Conservation (phyloP, 2,329 filamentous ascomycete species). For the Exophiala sp. region DNA sequence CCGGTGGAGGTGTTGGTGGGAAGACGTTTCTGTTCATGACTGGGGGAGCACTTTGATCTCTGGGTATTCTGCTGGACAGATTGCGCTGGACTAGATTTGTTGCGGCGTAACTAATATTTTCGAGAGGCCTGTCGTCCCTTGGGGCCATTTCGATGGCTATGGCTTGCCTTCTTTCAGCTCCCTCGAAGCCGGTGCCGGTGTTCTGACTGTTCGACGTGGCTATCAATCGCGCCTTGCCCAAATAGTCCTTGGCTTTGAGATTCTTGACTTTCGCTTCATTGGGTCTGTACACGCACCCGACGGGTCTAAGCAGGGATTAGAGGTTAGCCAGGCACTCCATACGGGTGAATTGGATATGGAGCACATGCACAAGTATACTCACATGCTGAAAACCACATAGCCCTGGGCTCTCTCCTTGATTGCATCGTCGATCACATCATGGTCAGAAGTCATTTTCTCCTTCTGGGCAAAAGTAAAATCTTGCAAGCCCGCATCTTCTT, state of each 20-base stretch:
- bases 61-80: conserved; percentile 63
- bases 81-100: conserved; percentile 89
- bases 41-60: conserved; percentile 82
- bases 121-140: conserved; percentile 72
- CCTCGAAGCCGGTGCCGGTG: conserved; percentile 77
- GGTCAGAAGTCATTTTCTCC: conserved; percentile 93
- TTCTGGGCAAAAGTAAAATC: conserved; percentile 88
- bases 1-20: conserved; percentile 96
- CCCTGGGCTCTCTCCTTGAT: conserved; percentile 93
- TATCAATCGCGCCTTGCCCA: conserved; percentile 91
- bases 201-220: conserved; percentile 79
- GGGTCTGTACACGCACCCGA: conserved; percentile 89
- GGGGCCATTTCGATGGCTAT: conserved; percentile 29
- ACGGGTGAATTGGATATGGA: neutral
- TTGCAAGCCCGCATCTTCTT: conserved; percentile 84
- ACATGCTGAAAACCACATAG: conserved; percentile 77
- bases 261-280: conserved; percentile 99
- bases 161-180: conserved; percentile 65
- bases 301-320: conserved; percentile 67
- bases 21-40: conserved; percentile 71
- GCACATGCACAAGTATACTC: conserved; percentile 6
- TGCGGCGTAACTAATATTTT: conserved; percentile 86
- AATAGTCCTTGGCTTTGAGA: conserved; percentile 93
- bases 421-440: conserved; percentile 97
- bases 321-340: neutral